Evolutionary conservation across 2,329 filamentous ascomycete species (phyloP).

Genomic region (Clonostachys byssicola): DNA sequence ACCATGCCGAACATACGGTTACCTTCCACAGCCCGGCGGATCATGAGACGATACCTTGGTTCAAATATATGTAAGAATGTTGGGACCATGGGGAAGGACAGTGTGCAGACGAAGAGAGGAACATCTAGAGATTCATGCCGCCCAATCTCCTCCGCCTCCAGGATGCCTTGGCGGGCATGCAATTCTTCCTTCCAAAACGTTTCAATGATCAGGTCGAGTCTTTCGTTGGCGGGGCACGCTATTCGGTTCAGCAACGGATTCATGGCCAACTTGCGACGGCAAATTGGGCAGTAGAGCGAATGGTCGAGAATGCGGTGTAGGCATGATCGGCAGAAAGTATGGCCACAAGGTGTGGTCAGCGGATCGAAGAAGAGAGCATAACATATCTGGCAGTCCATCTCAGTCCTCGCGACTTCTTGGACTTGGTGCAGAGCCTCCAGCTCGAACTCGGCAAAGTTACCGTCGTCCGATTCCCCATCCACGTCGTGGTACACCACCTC

Average conservation of each 20-base stretch:
- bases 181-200: conserved; percentile 68
- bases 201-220: conserved; percentile 59
- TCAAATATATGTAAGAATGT: conserved; percentile 92
- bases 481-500: conserved; percentile 44
- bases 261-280: conserved; percentile 60
- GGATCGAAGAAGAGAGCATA: conserved; percentile 79
- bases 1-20: conserved; percentile 83
- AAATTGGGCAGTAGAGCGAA: conserved; percentile 75
- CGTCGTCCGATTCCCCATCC: conserved; percentile 9
- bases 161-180: conserved; percentile 48
- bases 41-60: conserved; percentile 87
- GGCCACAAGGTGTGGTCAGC: conserved; percentile 79
- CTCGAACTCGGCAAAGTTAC: conserved; percentile 9
- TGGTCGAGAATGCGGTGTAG: conserved; percentile 74
- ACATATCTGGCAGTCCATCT: conserved; percentile 87
- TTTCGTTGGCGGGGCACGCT: conserved; percentile 52
- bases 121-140: conserved; percentile 54
- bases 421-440: conserved; percentile 44
- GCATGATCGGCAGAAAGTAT: conserved; percentile 84
- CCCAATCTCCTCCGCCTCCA: conserved; percentile 52
- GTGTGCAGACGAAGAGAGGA: conserved; percentile 76
- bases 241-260: conserved; percentile 34
- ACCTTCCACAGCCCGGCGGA: conserved; percentile 70
- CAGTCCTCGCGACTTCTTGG: conserved; percentile 57
- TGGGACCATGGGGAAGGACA: conserved; percentile 78